Base-by-base conservation (phyloP, 1,139 yeast genomes). In the Debaryomyces sp. region DNA sequence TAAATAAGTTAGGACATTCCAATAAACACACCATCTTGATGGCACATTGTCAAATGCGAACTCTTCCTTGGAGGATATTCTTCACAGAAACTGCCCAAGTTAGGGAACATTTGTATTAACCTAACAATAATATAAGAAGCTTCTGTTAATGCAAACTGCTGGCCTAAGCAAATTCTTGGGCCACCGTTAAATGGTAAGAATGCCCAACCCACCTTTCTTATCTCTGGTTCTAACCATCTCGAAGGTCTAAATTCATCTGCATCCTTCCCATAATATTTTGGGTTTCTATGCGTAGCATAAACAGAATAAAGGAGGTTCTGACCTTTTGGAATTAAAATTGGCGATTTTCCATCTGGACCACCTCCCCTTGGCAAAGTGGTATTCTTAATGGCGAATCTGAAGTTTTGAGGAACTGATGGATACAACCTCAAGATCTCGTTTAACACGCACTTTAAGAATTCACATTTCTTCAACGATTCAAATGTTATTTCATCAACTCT, bases 151-250 rank as follows among this genome's bases (percentile, higher is more conserved):
- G 84, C 85, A 62, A 77, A 79, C 59, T 80, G 85, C 62, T 81
- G 85, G 15, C 85, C 86, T 44, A 81, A 66, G 56, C 86, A 81
- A 48, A 81, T 80, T 49, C 86, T 67, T 27, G 86, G 85, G 5
- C 86, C 86, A 43, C 85, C 85, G 55, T 81, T 81, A 66, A 80
- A 80, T 5, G 84, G 84, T 24, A 80, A 60, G 59, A 66, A 80
- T 12, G 77, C 78, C 84, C 84, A 81, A 18, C 78, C 78, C 44
- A 74, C 65, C 59, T 63, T 69, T 46, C 62, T 65, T 18, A 55
- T 62, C 50, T 62, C 70, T 15, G 45, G 49, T 30, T 49, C 49
- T 18, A 45, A 39, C 84, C 84, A 80, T 53, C 84, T 69, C 52
- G 75, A 81, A 5, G 84, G 84, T 41, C 74, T 67, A 61, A 73